A percentile compares a stretch with the other conserved stretches of the same genome.
phyloP scores from a whole-genome alignment of 148 eudicot genomes.

The Silene latifolia region DNA sequence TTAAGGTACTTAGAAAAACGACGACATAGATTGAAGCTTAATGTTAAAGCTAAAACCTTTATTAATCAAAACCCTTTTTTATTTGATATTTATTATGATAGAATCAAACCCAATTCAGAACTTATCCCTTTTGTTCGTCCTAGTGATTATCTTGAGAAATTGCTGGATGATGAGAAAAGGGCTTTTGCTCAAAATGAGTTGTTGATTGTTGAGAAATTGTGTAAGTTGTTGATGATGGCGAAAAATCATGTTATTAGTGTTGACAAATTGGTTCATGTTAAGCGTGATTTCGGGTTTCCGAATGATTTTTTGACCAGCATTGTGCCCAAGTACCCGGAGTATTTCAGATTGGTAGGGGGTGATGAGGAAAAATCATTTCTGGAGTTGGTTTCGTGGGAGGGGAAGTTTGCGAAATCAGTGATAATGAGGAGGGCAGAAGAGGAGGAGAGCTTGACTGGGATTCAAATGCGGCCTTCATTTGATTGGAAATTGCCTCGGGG shows the following conservation, averaged over 20 bases:
- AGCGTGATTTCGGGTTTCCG: slow-evolving; percentile 79
- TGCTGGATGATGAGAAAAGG: slow-evolving; percentile 49
- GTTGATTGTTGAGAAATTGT: slow-evolving; percentile 51
- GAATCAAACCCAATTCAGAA: slow-evolving; percentile 62
- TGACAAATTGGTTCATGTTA: slow-evolving; percentile 65
- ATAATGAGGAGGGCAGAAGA: slow-evolving; percentile 64
- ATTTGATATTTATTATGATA: slow-evolving; percentile 58
- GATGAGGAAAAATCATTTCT: slow-evolving; percentile 44
- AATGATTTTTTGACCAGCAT: slow-evolving; percentile 55
- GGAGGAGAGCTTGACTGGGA: slow-evolving; percentile 56
- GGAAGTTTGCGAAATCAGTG: slow-evolving; percentile 50
- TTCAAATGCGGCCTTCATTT: slow-evolving; percentile 62
- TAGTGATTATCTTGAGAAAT: slow-evolving; percentile 31
- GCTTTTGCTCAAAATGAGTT: slow-evolving; percentile 40
- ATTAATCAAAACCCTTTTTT: slow-evolving; percentile 52
- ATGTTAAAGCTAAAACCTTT: slow-evolving; percentile 39
- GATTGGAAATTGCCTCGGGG: slow-evolving; percentile 67
- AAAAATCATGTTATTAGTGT: slow-evolving; percentile 55
- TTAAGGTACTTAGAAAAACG: slow-evolving; percentile 63
- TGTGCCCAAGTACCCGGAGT: slow-evolving; percentile 50
- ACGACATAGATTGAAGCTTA: slow-evolving; percentile 48
- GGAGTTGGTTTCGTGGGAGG: slow-evolving; percentile 62
- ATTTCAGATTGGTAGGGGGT: slow-evolving; percentile 47
- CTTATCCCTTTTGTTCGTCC: slow-evolving; percentile 49
- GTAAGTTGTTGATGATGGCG: slow-evolving; percentile 79